Percentiles rank a stretch among this genome's conserved stretches.
phyloP scores from a whole-genome alignment of 2,329 filamentous ascomycete genomes.

The Pseudohalonectria lignicola region DNA sequence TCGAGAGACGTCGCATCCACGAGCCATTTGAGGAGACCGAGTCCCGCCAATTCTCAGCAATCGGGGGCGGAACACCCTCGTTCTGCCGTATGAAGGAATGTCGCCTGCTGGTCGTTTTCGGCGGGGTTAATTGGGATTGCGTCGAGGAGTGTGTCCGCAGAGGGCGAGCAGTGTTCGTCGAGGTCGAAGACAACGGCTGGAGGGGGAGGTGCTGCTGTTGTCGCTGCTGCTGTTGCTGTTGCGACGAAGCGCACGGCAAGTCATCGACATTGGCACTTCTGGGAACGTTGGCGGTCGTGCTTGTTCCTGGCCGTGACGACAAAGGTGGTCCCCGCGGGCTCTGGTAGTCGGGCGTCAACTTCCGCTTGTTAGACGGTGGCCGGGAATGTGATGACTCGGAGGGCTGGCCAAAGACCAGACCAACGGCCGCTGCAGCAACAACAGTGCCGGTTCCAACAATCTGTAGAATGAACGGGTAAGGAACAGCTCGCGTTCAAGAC shows the following conservation, averaged over 20 bases:
- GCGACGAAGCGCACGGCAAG: slow-evolving; percentile 15
- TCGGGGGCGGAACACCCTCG: slow-evolving; percentile 23
- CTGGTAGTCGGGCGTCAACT: slow-evolving; percentile 17
- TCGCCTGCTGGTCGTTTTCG: slow-evolving; percentile 26
- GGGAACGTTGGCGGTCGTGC: slow-evolving; percentile 25
- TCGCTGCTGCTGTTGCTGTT: slow-evolving; percentile 17
- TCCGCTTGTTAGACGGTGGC: slow-evolving; percentile 20
- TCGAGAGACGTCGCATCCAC: slow-evolving; percentile 63
- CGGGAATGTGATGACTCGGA: slow-evolving; percentile 24
- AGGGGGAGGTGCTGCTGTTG: not conserved
- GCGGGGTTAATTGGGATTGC: slow-evolving; percentile 31
- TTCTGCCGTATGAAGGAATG: slow-evolving; percentile 28
- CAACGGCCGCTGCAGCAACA: slow-evolving; percentile 47
- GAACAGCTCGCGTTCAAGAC: too few relatives aligned
- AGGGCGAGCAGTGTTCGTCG: slow-evolving; percentile 15
- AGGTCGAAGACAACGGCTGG: too few relatives aligned
- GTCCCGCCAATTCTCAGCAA: slow-evolving; percentile 36
- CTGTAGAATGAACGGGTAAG: slow-evolving; percentile 19
- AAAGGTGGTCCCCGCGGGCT: slow-evolving; percentile 15
- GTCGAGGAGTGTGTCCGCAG: slow-evolving; percentile 20
- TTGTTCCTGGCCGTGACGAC: slow-evolving; percentile 31
- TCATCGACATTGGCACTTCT: too few relatives aligned
- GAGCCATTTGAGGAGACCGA: slow-evolving; percentile 53
- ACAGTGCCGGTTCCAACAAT: slow-evolving; percentile 52
- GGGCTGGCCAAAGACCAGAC: slow-evolving; percentile 47